Conservation (phyloP, 2,329 filamentous ascomycete genomes). For the Torrubiellomyces zombiae region DNA sequence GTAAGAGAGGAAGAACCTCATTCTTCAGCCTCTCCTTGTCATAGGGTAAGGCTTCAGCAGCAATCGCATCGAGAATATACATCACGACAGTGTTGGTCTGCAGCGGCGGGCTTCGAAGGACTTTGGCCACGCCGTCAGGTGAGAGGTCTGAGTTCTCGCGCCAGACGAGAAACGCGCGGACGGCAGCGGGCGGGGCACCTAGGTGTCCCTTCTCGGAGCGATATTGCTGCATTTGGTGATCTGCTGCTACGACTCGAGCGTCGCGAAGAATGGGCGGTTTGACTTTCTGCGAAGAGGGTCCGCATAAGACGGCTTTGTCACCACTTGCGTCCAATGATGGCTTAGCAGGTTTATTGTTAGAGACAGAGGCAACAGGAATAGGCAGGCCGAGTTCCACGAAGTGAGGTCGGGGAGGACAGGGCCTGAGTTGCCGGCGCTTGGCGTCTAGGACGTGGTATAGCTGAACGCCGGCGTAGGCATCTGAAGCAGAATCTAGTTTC, state of each 20-base stretch:
- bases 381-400: conserved; percentile 50
- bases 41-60: conserved; percentile 31
- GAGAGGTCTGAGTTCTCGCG: conserved; percentile 30
- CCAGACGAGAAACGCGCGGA: conserved; percentile 52
- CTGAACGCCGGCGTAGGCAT: conserved; percentile 65
- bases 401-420: conserved; percentile 53
- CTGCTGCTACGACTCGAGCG: conserved; percentile 25
- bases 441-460: conserved; percentile 57
- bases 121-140: conserved; percentile 29
- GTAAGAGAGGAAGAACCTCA: conserved; percentile 24
- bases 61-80: conserved; percentile 43
- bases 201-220: conserved; percentile 12
- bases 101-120: conserved; percentile 46
- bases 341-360: no score
- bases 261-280: no score
- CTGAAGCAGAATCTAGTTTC: conserved; percentile 53
- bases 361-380: conserved; percentile 40
- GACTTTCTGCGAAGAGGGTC: no score
- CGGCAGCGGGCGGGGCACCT: conserved; percentile 13
- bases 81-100: conserved; percentile 34
- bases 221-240: conserved; percentile 21
- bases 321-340: no score
- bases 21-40: conserved; percentile 25
- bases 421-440: conserved; percentile 47
- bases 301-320: no score